Evolutionary conservation across 371 early-diverging fungal genomes (phyloP), one percentile per base, ranked within the genome.

Genomic region (Encephalitozoon hellem): DNA sequence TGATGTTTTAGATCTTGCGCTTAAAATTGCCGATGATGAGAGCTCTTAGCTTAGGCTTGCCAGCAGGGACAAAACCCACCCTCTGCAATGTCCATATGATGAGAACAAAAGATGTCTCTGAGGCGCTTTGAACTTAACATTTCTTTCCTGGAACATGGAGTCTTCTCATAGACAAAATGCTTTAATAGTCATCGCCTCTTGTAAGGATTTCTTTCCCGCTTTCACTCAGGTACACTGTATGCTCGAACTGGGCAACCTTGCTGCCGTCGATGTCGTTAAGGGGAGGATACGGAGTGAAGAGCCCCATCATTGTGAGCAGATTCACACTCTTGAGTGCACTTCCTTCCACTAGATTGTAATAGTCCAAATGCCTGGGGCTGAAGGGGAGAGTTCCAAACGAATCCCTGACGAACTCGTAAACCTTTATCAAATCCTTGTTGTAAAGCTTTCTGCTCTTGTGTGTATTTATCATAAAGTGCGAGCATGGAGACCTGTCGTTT

Each of bases 171-270:
- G n/a, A n/a, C 43, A 42, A 49, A 47, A 9, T 72, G 11, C 18
- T 54, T 87, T 82, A 89, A 69, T 87, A 89, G 77, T 89, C 89
- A 55, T 88, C 88, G 25, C 89, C 89, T 23, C 84, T 84, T 30
- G 94, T 92, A 72, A 96, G 86, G 69, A 96, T 87, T 82, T 94
- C 95, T 41, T 90, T 90, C 26, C 95, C 94, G 47, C 87, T 88
- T 81, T 94, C 91, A 4, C 93, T 95, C 12, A 96, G 90, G 34
- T 94, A 87, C 67, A 96, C 82, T 9, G 99, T 96, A 84, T 98
- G 99, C 82, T 99, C 99, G 79, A 89, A 95, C 87, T 99, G 99
- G 2, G 96, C 95, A 23, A 96, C 95, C 83, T 89, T 93, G 64
- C 89, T 90, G 8, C 95, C 95, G 83, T 88, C 87, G 59, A 88